A percentile compares a stretch with the other conserved stretches of the same genome.
These are phyloP conservation scores for Osmanthus fragrans DNA, from an alignment of 257 asterid species.

Conservation along the genomic window DNA sequence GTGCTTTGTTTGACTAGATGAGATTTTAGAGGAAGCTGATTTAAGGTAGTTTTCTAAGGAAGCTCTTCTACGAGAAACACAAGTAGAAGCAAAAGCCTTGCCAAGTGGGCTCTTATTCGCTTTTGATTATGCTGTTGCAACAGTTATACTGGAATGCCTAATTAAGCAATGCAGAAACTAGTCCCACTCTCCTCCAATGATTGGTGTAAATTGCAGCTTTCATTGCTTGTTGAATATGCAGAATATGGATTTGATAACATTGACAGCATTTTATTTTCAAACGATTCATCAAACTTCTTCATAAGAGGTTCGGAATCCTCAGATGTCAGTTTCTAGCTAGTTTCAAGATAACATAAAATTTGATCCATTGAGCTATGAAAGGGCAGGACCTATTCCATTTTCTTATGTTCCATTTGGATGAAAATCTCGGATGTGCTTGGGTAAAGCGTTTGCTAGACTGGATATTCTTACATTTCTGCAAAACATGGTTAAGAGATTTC, in stretches of 20 bases:
- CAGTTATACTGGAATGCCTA: neutral
- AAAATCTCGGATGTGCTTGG: constrained; percentile 43
- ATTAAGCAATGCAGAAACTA: neutral
- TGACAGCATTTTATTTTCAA: too few species aligned
- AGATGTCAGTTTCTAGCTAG: neutral
- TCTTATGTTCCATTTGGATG: constrained; percentile 23
- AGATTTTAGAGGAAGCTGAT: too few species aligned
- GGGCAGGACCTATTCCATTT: constrained; percentile 14
- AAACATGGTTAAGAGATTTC: constrained; percentile 36
- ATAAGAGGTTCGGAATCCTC: too few species aligned
- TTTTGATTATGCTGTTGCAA: neutral
- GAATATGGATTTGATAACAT: too few species aligned
- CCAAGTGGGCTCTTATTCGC: neutral
- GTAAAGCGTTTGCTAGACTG: constrained; percentile 58
- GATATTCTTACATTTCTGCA: constrained; percentile 55
- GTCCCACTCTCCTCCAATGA: too few species aligned
- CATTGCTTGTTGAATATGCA: too few species aligned
- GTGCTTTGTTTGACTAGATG: too few species aligned
- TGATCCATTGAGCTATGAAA: constrained; percentile 24
- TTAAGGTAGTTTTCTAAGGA: too few species aligned
- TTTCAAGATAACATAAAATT: neutral
- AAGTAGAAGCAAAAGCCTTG: too few species aligned
- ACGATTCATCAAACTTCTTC: too few species aligned
- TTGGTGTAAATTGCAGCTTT: too few species aligned
- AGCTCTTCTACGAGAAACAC: too few species aligned